phyloP scores from a whole-genome alignment of 148 eudicot genomes.

The Camellia sinensis region DNA sequence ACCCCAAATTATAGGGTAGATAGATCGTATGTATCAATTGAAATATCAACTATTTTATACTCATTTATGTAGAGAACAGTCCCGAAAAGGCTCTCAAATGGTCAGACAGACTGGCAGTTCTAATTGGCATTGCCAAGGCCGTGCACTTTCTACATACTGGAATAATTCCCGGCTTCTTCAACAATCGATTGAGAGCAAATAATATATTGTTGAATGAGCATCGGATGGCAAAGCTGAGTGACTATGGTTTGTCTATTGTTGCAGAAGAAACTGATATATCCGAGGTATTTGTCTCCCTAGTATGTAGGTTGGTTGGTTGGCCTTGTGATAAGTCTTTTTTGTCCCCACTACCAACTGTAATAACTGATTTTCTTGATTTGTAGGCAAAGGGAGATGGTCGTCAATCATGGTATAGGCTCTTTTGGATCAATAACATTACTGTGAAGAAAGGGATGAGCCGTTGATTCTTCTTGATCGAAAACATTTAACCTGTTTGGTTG shows the following conservation, averaged over 20 bases:
- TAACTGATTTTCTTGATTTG: conserved; percentile 24
- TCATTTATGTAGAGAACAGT: conserved; percentile 33
- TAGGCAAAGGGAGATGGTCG: conserved; percentile 44
- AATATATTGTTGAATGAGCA: conserved; percentile 62
- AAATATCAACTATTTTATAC: neutral
- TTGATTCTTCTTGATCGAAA: too few relatives aligned
- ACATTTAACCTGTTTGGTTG: too few relatives aligned
- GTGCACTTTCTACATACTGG: conserved; percentile 80
- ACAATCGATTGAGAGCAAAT: conserved; percentile 53
- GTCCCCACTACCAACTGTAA: neutral
- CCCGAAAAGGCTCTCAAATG: conserved; percentile 43
- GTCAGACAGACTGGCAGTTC: conserved; percentile 56
- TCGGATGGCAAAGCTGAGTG: conserved; percentile 66
- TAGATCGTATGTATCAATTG: neutral
- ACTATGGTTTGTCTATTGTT: conserved; percentile 68
- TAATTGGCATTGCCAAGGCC: conserved; percentile 68
- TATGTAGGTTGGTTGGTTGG: neutral
- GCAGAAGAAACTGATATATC: conserved; percentile 42
- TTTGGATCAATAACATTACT: neutral
- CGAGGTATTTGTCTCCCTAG: conserved; percentile 29
- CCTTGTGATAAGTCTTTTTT: neutral
- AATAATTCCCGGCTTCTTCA: conserved; percentile 70
- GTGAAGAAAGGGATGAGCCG: neutral
- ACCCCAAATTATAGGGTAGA: neutral
- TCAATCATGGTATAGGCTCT: conserved; percentile 45